These are phyloP conservation scores for Suillus lakei DNA, from an alignment of 768 basidiomycete species.

Conservation along the genomic window DNA sequence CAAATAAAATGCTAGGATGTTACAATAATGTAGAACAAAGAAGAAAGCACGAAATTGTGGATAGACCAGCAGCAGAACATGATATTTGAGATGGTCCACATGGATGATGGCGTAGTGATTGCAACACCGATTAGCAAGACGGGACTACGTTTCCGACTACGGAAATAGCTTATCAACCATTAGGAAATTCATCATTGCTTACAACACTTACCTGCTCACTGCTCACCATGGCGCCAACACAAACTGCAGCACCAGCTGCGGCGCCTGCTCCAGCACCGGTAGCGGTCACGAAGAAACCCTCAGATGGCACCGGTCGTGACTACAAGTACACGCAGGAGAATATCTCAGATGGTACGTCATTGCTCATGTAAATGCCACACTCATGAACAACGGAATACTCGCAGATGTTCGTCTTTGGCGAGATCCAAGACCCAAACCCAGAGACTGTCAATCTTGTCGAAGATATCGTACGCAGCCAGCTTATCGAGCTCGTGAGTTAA, in stretches of 20 bases:
- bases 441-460: constrained; percentile 95
- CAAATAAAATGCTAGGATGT: background rate
- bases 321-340: constrained; percentile 93
- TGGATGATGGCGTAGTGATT: constrained; percentile 11
- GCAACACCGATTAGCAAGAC: constrained; percentile 7
- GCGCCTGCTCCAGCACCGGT: constrained; percentile 16
- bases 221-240: constrained; percentile 16
- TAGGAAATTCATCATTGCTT: background rate
- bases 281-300: constrained; percentile 8
- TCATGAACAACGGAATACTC: background rate
- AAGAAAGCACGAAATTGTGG: background rate
- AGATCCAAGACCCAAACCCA: constrained; percentile 86
- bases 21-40: background rate
- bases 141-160: background rate
- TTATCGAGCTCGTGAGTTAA: constrained; percentile 80
- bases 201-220: background rate
- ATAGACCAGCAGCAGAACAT: background rate
- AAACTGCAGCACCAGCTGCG: constrained; percentile 8
- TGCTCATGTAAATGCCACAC: background rate
- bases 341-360: constrained; percentile 83
- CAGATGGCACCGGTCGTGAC: constrained; percentile 43
- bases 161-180: background rate
- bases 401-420: constrained; percentile 97
- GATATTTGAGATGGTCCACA: constrained; percentile 1
- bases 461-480: constrained; percentile 88